phyloP scores from a whole-genome alignment of 2,329 filamentous ascomycete genomes.

The Clonostachys solani region DNA sequence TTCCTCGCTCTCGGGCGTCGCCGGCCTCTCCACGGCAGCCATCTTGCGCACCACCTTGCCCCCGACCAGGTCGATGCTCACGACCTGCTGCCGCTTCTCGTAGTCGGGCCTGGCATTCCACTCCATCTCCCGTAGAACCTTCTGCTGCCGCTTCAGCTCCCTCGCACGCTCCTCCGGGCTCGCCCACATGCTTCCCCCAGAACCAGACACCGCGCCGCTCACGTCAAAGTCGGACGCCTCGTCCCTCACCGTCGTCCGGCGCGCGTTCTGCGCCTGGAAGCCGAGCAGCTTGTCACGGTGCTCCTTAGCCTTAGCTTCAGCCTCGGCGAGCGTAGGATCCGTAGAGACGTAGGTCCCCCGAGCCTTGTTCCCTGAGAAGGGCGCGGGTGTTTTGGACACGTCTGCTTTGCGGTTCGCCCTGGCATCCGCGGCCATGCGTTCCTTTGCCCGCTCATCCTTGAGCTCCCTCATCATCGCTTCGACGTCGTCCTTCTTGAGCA shows the following conservation, averaged over 20 bases:
- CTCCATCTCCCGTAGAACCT: constrained; percentile 77
- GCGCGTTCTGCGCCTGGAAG: constrained; percentile 83
- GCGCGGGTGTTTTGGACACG: constrained; percentile 53
- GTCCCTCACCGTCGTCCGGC: constrained; percentile 78
- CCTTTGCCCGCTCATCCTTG: constrained; percentile 78
- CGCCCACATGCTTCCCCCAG: constrained; percentile 66
- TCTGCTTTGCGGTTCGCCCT: constrained; percentile 63
- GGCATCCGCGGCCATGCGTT: constrained; percentile 81
- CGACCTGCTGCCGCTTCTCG: constrained; percentile 80
- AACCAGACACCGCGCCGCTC: constrained; percentile 30
- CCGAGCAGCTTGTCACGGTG: constrained; percentile 77
- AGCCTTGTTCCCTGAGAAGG: constrained; percentile 44
- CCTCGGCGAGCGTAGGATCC: constrained; percentile 41
- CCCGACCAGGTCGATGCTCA: constrained; percentile 78
- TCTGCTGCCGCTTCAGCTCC: constrained; percentile 83
- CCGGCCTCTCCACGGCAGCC: constrained; percentile 56
- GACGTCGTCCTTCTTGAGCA: constrained; percentile 70
- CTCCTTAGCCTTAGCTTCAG: constrained; percentile 64
- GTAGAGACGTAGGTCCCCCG: constrained; percentile 28
- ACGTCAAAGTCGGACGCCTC: constrained; percentile 68
- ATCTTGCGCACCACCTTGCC: constrained; percentile 73
- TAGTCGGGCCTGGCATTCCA: constrained; percentile 83
- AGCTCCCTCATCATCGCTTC: constrained; percentile 83
- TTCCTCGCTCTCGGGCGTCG: constrained; percentile 44
- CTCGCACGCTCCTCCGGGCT: constrained; percentile 76